phyloP scores from a whole-genome alignment of 2,329 filamentous ascomycete genomes.

The Ceratocystis destructans region DNA sequence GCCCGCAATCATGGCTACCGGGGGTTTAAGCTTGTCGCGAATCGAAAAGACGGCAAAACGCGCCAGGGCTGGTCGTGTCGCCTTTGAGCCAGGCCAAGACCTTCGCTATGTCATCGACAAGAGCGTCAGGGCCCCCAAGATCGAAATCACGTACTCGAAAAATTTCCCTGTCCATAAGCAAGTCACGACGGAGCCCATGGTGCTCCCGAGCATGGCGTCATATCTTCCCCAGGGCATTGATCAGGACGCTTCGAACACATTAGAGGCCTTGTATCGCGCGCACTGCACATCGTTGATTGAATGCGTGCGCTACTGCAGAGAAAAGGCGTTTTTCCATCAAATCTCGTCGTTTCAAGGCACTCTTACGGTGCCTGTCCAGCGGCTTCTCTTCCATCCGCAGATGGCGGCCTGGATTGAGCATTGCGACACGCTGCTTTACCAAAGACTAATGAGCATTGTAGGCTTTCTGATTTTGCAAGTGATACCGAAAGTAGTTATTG shows the following conservation, averaged over 20 bases:
- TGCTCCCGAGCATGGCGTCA: constrained; percentile 70
- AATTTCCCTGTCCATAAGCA: constrained; percentile 29
- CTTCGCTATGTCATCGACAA: constrained; percentile 31
- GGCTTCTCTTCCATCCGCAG: constrained; percentile 67
- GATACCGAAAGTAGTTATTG: constrained; percentile 73
- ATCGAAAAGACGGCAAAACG: constrained; percentile 1
- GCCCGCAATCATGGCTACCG: not conserved
- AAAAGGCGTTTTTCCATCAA: constrained; percentile 90
- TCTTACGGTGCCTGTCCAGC: constrained; percentile 90
- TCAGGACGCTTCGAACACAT: constrained; percentile 68
- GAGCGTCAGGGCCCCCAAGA: constrained; percentile 43
- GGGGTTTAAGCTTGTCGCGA: constrained; percentile 22
- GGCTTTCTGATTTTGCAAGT: constrained; percentile 82
- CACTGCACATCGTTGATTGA: constrained; percentile 94
- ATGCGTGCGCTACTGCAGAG: constrained; percentile 88
- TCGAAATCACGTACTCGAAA: constrained; percentile 47
- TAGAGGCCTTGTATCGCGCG: constrained; percentile 78
- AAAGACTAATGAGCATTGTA: constrained; percentile 90
- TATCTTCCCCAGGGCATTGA: constrained; percentile 76
- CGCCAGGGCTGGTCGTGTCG: constrained; percentile 8
- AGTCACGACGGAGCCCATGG: constrained; percentile 52
- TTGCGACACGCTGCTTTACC: constrained; percentile 90
- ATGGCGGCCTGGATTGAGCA: constrained; percentile 88
- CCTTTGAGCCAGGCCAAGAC: constrained; percentile 18
- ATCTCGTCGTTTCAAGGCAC: constrained; percentile 94